phyloP scores from a whole-genome alignment of 163 green algal genomes.

The Prototheca cutis region DNA sequence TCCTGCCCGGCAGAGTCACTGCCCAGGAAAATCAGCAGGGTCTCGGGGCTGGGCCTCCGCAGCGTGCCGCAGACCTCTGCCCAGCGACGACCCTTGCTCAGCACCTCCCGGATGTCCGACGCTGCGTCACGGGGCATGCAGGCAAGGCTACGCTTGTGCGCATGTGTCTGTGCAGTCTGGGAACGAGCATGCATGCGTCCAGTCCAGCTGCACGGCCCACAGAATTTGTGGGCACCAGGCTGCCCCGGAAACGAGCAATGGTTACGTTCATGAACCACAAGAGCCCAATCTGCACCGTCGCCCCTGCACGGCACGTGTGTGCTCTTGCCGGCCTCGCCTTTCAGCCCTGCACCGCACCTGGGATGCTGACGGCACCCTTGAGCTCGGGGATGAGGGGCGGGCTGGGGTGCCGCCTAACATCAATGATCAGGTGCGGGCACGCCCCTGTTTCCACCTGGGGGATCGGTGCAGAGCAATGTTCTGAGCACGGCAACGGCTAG shows the following conservation, averaged over 20 bases:
- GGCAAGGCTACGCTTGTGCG: no score
- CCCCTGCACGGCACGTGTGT: no score
- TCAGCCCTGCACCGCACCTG: slow-evolving; percentile 3
- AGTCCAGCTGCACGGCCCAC: no score
- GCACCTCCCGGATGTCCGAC: slow-evolving; percentile 3
- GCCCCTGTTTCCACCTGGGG: slow-evolving; percentile 33
- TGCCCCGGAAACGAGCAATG: no score
- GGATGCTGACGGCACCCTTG: neutral
- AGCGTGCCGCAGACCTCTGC: slow-evolving; percentile 13
- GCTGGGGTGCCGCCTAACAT: slow-evolving; percentile 13
- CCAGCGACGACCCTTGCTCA: slow-evolving; percentile 9
- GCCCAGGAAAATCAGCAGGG: slow-evolving; percentile 28
- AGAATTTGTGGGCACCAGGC: no score
- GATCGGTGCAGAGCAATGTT: neutral
- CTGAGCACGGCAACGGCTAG: neutral
- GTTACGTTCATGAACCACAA: no score
- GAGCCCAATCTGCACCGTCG: no score
- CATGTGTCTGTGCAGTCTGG: no score
- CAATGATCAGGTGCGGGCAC: slow-evolving; percentile 32
- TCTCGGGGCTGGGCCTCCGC: slow-evolving; percentile 9
- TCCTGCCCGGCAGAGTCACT: slow-evolving; percentile 10
- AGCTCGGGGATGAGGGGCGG: slow-evolving; percentile 18
- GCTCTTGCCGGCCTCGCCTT: no score
- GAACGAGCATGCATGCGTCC: no score
- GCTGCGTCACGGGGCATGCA: no score